phyloP scores from a whole-genome alignment of 768 basidiomycete species.

The Cantharellus anzutake region DNA sequence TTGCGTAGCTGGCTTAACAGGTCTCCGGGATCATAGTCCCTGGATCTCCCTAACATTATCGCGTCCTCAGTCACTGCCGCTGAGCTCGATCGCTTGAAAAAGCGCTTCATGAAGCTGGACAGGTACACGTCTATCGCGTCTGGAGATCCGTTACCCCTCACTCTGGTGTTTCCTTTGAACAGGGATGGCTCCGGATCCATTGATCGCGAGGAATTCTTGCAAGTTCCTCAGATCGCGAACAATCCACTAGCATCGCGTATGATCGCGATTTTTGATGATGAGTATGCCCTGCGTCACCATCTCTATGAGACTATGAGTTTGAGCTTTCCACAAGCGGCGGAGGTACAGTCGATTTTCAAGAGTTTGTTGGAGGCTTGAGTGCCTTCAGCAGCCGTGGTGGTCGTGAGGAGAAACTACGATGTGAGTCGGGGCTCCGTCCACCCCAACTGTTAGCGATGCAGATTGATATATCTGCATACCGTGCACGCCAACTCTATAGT shows the following conservation, averaged over 20 bases:
- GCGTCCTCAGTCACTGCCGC: constrained; percentile 61
- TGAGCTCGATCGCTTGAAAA: constrained; percentile 90
- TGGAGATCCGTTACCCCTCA: background rate
- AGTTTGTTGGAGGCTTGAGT: constrained; percentile 94
- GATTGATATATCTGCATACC: background rate
- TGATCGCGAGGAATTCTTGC: constrained; percentile 95
- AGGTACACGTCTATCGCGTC: constrained; percentile 26
- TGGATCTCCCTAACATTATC: background rate
- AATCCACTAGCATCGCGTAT: constrained; percentile 92
- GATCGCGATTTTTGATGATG: constrained; percentile 99
- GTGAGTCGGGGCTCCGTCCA: constrained; percentile 28
- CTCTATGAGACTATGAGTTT: background rate
- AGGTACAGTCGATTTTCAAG: constrained; percentile 97
- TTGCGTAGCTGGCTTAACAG: background rate
- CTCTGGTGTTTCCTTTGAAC: background rate
- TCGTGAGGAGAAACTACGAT: constrained; percentile 88
- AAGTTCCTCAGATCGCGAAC: constrained; percentile 96
- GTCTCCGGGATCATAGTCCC: background rate
- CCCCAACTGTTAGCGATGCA: background rate
- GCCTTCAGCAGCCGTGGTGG: constrained; percentile 96
- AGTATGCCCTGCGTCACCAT: constrained; percentile 36
- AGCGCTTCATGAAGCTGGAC: constrained; percentile 99
- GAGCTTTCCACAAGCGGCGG: constrained; percentile 46
- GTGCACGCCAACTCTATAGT: constrained; percentile 29
- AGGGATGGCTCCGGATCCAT: constrained; percentile 96